These are phyloP conservation scores for Houttuynia cordata DNA, from an alignment of 164 flowering plant species.

Conservation along the genomic window DNA sequence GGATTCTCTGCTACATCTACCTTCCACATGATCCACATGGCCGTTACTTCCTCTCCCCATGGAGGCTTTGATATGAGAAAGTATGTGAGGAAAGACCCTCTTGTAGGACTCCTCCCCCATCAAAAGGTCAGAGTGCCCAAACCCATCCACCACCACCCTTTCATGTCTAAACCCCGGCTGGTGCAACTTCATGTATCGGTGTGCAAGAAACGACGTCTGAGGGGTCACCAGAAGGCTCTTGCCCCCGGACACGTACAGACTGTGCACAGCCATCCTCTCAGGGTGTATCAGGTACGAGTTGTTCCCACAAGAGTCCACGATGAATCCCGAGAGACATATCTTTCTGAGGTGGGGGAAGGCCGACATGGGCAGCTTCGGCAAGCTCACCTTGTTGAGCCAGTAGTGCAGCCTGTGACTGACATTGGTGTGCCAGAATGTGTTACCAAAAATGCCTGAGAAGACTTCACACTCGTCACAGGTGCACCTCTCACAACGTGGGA, in stretches of 20 bases:
- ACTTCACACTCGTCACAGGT: constrained; percentile 40
- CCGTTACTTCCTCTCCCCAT: constrained; percentile 15
- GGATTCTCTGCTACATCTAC: constrained; percentile 14
- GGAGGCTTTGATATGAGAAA: constrained; percentile 22
- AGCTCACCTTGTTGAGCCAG: constrained; percentile 29
- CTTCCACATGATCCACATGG: neutral
- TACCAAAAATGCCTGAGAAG: constrained; percentile 50
- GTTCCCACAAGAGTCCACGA: constrained; percentile 32
- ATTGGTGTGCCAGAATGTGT: constrained; percentile 46
- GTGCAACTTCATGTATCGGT: constrained; percentile 52
- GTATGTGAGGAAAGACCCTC: constrained; percentile 43
- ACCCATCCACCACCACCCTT: constrained; percentile 46
- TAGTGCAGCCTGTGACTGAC: constrained; percentile 35
- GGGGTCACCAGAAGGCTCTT: constrained; percentile 37
- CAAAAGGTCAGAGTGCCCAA: constrained; percentile 47
- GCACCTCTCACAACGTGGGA: constrained; percentile 51
- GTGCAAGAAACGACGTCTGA: constrained; percentile 40
- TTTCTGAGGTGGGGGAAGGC: constrained; percentile 47
- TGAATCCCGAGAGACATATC: constrained; percentile 38
- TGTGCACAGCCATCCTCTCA: constrained; percentile 45
- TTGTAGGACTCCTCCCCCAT: constrained; percentile 38
- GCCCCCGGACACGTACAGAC: constrained; percentile 47
- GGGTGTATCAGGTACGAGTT: constrained; percentile 39
- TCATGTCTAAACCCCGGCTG: constrained; percentile 39
- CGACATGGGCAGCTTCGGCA: constrained; percentile 37